These are phyloP conservation scores for Diatrype stigma DNA, from an alignment of 2,329 filamentous ascomycete genomes.

Conservation along the genomic window DNA sequence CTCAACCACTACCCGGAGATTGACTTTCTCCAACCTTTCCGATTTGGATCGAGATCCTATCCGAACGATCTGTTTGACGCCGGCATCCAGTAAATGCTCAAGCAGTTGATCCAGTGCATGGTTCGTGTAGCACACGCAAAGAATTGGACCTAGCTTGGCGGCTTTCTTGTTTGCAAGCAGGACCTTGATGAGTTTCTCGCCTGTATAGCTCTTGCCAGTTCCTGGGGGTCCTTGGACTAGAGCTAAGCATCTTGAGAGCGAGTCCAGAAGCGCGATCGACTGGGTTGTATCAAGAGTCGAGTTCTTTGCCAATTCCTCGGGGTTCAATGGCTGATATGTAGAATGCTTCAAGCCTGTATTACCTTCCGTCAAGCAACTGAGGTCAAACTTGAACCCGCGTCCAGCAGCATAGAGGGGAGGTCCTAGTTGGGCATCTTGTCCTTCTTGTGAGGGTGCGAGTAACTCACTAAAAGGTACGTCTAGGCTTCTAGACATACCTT, in stretches of 20 bases:
- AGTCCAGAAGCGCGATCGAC: slow-evolving; percentile 46
- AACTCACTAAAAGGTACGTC: slow-evolving; percentile 47
- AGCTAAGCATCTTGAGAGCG: slow-evolving; percentile 49
- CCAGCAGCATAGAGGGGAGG: slow-evolving; percentile 48
- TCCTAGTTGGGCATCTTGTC: slow-evolving; percentile 23
- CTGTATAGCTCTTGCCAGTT: slow-evolving; percentile 63
- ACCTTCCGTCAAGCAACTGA: slow-evolving; percentile 29
- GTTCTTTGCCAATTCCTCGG: slow-evolving; percentile 21
- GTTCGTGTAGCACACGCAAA: slow-evolving; percentile 49
- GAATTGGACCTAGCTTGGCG: slow-evolving; percentile 43
- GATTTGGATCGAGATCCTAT: slow-evolving; percentile 58
- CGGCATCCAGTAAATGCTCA: slow-evolving; percentile 50
- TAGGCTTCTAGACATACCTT: slow-evolving; percentile 42
- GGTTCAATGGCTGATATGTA: slow-evolving; percentile 9
- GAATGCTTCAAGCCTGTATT: slow-evolving; percentile 16
- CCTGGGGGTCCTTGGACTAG: slow-evolving; percentile 69
- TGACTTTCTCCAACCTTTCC: slow-evolving; percentile 43
- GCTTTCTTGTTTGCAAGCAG: slow-evolving; percentile 40
- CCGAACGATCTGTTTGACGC: slow-evolving; percentile 50
- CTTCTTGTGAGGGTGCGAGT: slow-evolving; percentile 30
- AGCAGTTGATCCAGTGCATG: slow-evolving; percentile 54
- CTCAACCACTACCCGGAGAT: slow-evolving; percentile 38
- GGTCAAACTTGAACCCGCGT: slow-evolving; percentile 45
- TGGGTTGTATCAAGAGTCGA: slow-evolving; percentile 51
- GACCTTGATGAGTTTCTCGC: slow-evolving; percentile 54